Evolutionary conservation across 1,284 basidiomycete species (phyloP).

Genomic region (Apiotrichum mycotoxinovorans): DNA sequence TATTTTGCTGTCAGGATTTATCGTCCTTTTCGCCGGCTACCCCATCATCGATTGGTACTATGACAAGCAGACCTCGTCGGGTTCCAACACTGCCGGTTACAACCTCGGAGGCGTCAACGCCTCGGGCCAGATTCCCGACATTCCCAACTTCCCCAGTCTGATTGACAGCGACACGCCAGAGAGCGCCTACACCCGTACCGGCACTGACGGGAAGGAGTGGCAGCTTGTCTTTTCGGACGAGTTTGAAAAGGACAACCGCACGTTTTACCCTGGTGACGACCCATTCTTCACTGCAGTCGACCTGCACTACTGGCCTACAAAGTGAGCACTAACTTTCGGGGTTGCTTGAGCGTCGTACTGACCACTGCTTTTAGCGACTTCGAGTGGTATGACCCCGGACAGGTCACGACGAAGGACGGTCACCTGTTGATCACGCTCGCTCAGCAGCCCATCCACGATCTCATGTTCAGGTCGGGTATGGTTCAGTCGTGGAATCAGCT

Average conservation of each 20-base stretch:
- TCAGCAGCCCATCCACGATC: slow-evolving; percentile 63
- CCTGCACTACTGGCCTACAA: slow-evolving; percentile 55
- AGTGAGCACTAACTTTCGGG: slow-evolving; percentile 24
- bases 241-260: slow-evolving; percentile 66
- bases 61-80: slow-evolving; percentile 30
- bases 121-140: slow-evolving; percentile 62
- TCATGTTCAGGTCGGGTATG: slow-evolving; percentile 65
- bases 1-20: slow-evolving; percentile 50
- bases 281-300: slow-evolving; percentile 54
- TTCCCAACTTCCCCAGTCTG: slow-evolving; percentile 59
- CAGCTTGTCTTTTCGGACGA: slow-evolving; percentile 81
- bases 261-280: slow-evolving; percentile 54
- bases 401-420: slow-evolving; percentile 76
- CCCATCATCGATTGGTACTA: slow-evolving; percentile 63
- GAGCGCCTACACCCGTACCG: slow-evolving; percentile 58
- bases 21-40: slow-evolving; percentile 70
- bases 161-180: slow-evolving; percentile 68
- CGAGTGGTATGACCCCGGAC: slow-evolving; percentile 66
- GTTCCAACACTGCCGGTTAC: slow-evolving; percentile 47
- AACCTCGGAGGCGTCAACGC: slow-evolving; percentile 74
- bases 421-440: slow-evolving; percentile 74
- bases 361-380: slow-evolving; percentile 36
- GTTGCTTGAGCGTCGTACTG: neutral
- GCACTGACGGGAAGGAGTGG: slow-evolving; percentile 64
- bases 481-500: slow-evolving; percentile 55